Conservation (phyloP, 2,329 filamentous ascomycete species). For the Pseudocercospora ulei region DNA sequence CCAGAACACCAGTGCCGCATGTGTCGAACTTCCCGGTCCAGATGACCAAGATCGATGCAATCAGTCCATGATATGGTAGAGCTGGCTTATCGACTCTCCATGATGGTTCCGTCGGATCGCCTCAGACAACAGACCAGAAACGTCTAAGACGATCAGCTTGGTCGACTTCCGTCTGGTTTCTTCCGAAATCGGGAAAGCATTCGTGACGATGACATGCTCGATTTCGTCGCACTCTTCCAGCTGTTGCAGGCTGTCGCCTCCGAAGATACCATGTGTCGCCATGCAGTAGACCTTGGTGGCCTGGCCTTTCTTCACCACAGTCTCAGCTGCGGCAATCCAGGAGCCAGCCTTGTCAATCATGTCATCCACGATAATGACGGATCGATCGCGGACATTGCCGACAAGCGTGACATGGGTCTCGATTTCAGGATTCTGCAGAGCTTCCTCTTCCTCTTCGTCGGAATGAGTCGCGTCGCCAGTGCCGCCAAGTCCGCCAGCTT, state of each 20-base stretch:
- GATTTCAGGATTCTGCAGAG: slow-evolving; percentile 65
- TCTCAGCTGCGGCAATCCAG: slow-evolving; percentile 96
- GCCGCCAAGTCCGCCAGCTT: slow-evolving; percentile 58
- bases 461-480: slow-evolving; percentile 72
- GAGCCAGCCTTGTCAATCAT: slow-evolving; percentile 97
- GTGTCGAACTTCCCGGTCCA: slow-evolving; percentile 1
- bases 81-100: slow-evolving; percentile 63
- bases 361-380: slow-evolving; percentile 92
- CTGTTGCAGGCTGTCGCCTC: slow-evolving; percentile 77
- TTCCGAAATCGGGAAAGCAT: slow-evolving; percentile 84
- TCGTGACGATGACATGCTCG: slow-evolving; percentile 86
- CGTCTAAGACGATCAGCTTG: slow-evolving; percentile 82
- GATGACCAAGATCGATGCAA: slow-evolving; percentile 1
- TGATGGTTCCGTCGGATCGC: slow-evolving; percentile 94
- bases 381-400: slow-evolving; percentile 76
- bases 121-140: slow-evolving; percentile 79
- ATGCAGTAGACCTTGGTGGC: slow-evolving; percentile 96
- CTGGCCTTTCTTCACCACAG: slow-evolving; percentile 81
- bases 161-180: slow-evolving; percentile 59
- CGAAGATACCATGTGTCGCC: slow-evolving; percentile 91
- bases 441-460: slow-evolving; percentile 87
- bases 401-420: slow-evolving; percentile 98
- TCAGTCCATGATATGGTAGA: slow-evolving; percentile 40
- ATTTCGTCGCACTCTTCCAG: slow-evolving; percentile 90
- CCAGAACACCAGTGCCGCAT: slow-evolving; percentile 3